Percentiles rank a stretch among this genome's conserved stretches.
phyloP scores from a whole-genome alignment of 1,284 basidiomycete genomes.

The Marasmius sp. region DNA sequence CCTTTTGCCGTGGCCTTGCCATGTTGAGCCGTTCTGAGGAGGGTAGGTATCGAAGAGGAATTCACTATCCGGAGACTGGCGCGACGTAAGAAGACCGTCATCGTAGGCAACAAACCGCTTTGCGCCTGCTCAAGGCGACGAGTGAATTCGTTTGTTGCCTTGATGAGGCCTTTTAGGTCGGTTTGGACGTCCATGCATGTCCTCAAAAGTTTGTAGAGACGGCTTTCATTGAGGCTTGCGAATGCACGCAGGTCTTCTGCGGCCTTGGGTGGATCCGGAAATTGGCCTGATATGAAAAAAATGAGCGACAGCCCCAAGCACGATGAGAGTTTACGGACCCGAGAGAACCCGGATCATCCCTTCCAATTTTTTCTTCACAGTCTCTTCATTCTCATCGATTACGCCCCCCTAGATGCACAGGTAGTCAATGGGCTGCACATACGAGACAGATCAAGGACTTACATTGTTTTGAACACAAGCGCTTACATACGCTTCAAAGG shows the following conservation, averaged over 20 bases:
- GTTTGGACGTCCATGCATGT: slow-evolving; percentile 82
- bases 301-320: slow-evolving; percentile 9
- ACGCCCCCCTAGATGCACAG: slow-evolving; percentile 25
- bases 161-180: slow-evolving; percentile 80
- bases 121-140: slow-evolving; percentile 75
- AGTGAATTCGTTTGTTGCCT: slow-evolving; percentile 76
- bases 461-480: slow-evolving; percentile 9
- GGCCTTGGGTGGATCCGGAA: slow-evolving; percentile 74
- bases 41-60: slow-evolving; percentile 79
- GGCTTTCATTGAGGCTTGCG: slow-evolving; percentile 83
- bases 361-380: slow-evolving; percentile 56
- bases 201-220: slow-evolving; percentile 84
- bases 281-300: slow-evolving; percentile 39
- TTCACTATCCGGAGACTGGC: slow-evolving; percentile 79
- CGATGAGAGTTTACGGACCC: slow-evolving; percentile 35
- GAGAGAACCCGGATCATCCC: slow-evolving; percentile 59
- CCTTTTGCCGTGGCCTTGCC: slow-evolving; percentile 33
- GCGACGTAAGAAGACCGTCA: slow-evolving; percentile 73
- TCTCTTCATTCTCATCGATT: slow-evolving; percentile 77
- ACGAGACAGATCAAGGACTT: not conserved
- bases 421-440: not conserved
- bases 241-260: slow-evolving; percentile 81
- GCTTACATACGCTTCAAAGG: slow-evolving; percentile 3
- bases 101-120: slow-evolving; percentile 63
- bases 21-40: slow-evolving; percentile 64